Evolutionary conservation across 768 basidiomycete genomes (phyloP).

Genomic region (Panaeolus cyanescens): DNA sequence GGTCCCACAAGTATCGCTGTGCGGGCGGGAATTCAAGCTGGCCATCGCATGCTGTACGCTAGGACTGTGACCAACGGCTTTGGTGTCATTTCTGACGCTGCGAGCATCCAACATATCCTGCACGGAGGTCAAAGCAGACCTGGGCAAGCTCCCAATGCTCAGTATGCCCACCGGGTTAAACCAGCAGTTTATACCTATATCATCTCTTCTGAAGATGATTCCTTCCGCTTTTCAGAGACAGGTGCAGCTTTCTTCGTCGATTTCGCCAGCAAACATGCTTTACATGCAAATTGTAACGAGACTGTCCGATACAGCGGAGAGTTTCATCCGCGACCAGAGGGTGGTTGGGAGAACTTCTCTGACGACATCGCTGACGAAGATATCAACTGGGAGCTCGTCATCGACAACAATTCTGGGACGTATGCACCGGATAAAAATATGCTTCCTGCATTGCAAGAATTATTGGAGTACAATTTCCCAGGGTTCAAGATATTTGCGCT

Average conservation of each 20-base stretch:
- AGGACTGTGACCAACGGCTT: slow-evolving; percentile 63
- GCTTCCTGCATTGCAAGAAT: slow-evolving; percentile 58
- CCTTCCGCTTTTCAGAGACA: slow-evolving; percentile 84
- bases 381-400: slow-evolving; percentile 77
- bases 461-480: slow-evolving; percentile 76
- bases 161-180: slow-evolving; percentile 55
- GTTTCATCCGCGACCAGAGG: slow-evolving; percentile 74
- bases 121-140: slow-evolving; percentile 38
- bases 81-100: slow-evolving; percentile 53
- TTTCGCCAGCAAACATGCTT: slow-evolving; percentile 84
- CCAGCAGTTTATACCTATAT: slow-evolving; percentile 88
- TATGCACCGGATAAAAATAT: slow-evolving; percentile 72
- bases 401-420: slow-evolving; percentile 87
- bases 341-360: slow-evolving; percentile 66
- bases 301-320: slow-evolving; percentile 75
- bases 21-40: slow-evolving; percentile 69
- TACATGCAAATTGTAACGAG: slow-evolving; percentile 74
- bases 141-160: slow-evolving; percentile 6
- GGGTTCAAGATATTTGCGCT: slow-evolving; percentile 59
- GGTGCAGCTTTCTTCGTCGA: slow-evolving; percentile 87
- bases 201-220: slow-evolving; percentile 72
- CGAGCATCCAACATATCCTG: slow-evolving; percentile 53
- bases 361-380: slow-evolving; percentile 55
- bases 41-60: slow-evolving; percentile 75
- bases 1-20: slow-evolving; percentile 62